These are phyloP conservation scores for Debaryomycetaceae sp. DNA, from an alignment of 1,139 yeast genomes.

Conservation along the genomic window DNA sequence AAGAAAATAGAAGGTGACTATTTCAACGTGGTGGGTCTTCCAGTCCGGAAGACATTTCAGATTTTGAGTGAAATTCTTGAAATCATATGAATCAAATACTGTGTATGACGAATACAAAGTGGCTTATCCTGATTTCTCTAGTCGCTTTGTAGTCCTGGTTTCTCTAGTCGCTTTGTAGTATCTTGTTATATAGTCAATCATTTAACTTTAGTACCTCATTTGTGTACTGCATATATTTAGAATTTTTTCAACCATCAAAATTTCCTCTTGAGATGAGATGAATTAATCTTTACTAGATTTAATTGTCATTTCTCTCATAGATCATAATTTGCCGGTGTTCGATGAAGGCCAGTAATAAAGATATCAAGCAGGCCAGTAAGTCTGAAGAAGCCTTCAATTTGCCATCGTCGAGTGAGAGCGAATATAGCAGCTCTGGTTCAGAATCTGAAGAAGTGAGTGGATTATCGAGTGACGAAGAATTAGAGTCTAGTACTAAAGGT, in stretches of 20 bases:
- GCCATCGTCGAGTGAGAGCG: constrained; percentile 27
- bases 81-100: no score
- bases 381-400: constrained; percentile 31
- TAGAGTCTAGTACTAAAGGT: constrained; percentile 4
- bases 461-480: constrained; percentile 14
- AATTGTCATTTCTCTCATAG: no score
- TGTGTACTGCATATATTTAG: neutral
- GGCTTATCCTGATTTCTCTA: no score
- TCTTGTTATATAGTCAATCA: no score
- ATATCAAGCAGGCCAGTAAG: constrained; percentile 11
- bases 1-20: constrained; percentile 70
- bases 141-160: no score
- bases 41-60: constrained; percentile 55
- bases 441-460: constrained; percentile 23
- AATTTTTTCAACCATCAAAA: neutral
- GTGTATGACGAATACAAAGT: no score
- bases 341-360: constrained; percentile 6
- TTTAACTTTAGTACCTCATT: neutral
- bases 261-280: neutral
- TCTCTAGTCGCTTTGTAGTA: no score
- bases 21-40: constrained; percentile 87
- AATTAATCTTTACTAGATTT: no score
- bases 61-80: constrained; percentile 1
- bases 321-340: neutral
- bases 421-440: constrained; percentile 16